A percentile compares a stretch with the other conserved stretches of the same genome.
phyloP scores from a whole-genome alignment of 1,284 basidiomycete species.

The Testicularia cyperi region DNA sequence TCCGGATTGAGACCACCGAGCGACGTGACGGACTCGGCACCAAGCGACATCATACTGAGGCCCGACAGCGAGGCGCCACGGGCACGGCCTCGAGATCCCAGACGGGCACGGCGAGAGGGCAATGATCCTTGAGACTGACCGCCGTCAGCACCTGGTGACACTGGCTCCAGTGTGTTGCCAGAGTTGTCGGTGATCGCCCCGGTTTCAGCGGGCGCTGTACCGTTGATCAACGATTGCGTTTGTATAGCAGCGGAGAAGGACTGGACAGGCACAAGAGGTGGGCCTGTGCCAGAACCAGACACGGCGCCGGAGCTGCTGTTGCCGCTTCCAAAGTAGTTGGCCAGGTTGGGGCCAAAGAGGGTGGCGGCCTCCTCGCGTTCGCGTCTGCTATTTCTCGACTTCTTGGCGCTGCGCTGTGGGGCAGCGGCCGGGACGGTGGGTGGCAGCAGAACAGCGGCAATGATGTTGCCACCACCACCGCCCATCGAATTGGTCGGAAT shows the following conservation, averaged over 20 bases:
- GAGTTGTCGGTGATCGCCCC: not conserved
- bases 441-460: too few species aligned
- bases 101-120: conserved; percentile 24
- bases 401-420: conserved; percentile 10
- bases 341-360: conserved; percentile 50
- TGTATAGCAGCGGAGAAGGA: conserved; percentile 9
- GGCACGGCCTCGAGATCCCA: conserved; percentile 46
- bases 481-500: too few species aligned
- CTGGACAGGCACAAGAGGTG: conserved; percentile 8
- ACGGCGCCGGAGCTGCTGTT: conserved; percentile 40
- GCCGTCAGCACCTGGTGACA: not conserved
- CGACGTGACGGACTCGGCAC: conserved; percentile 35
- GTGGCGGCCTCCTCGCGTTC: conserved; percentile 49
- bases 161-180: not conserved
- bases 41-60: conserved; percentile 42
- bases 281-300: conserved; percentile 12
- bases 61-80: conserved; percentile 50
- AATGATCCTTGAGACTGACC: conserved; percentile 6
- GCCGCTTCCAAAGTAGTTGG: conserved; percentile 51
- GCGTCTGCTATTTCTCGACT: conserved; percentile 22
- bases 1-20: conserved; percentile 29
- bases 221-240: not conserved
- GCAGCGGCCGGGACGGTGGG: not conserved
- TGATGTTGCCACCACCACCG: too few species aligned
- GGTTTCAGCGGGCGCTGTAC: not conserved